Base-by-base conservation (phyloP, 106 monocot genomes). In the Agapanthus africanus region DNA sequence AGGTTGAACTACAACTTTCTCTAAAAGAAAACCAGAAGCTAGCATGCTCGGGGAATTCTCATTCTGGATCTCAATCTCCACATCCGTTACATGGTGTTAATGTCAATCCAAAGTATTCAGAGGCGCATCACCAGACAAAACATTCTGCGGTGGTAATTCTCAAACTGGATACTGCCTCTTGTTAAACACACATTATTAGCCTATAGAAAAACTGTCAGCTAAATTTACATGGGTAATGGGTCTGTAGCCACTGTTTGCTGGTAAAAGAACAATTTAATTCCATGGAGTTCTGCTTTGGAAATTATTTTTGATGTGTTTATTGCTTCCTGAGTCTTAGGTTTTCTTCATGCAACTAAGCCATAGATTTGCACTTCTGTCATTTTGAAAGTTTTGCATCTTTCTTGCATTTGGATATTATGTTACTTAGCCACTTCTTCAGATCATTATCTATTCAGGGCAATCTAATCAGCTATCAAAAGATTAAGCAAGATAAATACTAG, bases 71-170 rank as follows among this genome's bases (percentile, higher is more conserved):
- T 25, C 36, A 56, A 56, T 27, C 88, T 63, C 84, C 91, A 44
- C 64, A 66, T 41, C 86, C 67, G 51, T 75, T 80, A 50, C 82
- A 80, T 78, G 82, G 79, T 33, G 86, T 84, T 70, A 84, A 94
- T 73, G 73, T 87, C 37, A 90, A 90, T 67, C 82, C 93, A 28
- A 90, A 90, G 61, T 94, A 90, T 75, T 39, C 85, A 67, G 93
- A 90, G 71, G 76, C 82, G 38, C 76, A 67, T 31, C 72, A 73
- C 23, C 83, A 77, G 36, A 72, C 83, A 26, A 76, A 80, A 50
- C 73, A 70, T 46, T 73, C 84, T 31, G 59, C 60, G 65, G 27
- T 25, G 69, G 86, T 90, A 76, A 73, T 59, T 39, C 66, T 49
- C 27, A 50, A 44, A 42, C 51, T 51, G 22, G 51, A 22, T 56